These are phyloP conservation scores for Ceratobasidium sp. DNA, from an alignment of 1,284 basidiomycete species.

Conservation along the genomic window DNA sequence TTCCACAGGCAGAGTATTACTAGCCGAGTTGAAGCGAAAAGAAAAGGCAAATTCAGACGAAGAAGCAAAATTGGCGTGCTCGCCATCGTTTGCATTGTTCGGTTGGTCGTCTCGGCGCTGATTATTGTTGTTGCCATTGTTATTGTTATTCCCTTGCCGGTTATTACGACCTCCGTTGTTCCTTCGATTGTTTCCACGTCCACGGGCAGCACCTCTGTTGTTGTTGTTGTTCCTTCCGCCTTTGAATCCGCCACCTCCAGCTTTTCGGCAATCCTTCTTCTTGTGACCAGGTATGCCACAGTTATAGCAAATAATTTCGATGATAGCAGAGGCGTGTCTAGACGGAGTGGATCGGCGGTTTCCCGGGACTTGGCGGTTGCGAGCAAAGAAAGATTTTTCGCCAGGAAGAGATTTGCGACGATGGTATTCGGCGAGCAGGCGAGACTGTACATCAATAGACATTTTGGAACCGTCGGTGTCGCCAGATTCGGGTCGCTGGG, in stretches of 20 bases:
- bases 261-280: neutral
- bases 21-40: neutral
- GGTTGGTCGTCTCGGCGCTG: neutral
- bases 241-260: neutral
- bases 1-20: no score
- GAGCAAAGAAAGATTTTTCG: neutral
- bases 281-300: neutral
- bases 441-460: neutral
- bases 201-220: neutral
- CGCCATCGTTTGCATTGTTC: neutral
- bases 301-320: conserved; percentile 6
- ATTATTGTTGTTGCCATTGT: neutral
- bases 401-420: neutral
- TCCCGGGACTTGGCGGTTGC: neutral
- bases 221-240: neutral
- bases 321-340: no score
- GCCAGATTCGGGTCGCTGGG: neutral
- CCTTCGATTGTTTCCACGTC: neutral
- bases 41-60: neutral
- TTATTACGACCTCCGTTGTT: neutral
- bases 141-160: neutral
- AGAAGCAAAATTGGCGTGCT: conserved; percentile 1
- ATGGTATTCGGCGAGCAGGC: conserved; percentile 16
- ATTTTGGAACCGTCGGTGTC: neutral
- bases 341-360: no score